phyloP scores from a whole-genome alignment of 495 filamentous ascomycete genomes.

The Hypoxylon lienhwacheense region DNA sequence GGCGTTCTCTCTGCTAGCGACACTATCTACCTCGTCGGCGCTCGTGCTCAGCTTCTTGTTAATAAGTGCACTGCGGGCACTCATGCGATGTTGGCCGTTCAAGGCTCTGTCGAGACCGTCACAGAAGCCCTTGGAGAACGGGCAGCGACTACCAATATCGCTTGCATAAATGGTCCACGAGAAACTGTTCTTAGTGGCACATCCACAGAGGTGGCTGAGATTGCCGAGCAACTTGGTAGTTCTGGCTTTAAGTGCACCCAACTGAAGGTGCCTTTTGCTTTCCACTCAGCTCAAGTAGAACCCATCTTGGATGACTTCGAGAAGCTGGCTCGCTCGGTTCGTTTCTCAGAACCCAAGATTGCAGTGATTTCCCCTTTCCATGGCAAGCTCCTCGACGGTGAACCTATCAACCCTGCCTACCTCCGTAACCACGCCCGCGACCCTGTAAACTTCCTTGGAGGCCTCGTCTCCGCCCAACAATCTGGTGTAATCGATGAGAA shows the following conservation, averaged over 20 bases:
- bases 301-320: conserved; percentile 70
- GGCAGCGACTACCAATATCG: conserved; percentile 45
- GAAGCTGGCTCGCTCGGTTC: conserved; percentile 57
- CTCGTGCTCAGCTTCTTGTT: conserved; percentile 73
- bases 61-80: conserved; percentile 70
- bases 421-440: conserved; percentile 68
- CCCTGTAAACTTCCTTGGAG: conserved; percentile 72
- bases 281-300: conserved; percentile 82
- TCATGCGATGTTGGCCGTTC: conserved; percentile 68
- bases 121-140: conserved; percentile 45
- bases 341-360: conserved; percentile 63
- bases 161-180: conserved; percentile 63
- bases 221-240: conserved; percentile 60
- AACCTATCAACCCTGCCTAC: conserved; percentile 61
- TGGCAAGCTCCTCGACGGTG: conserved; percentile 59
- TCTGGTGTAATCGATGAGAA: conserved; percentile 54
- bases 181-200: conserved; percentile 66
- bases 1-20: conserved; percentile 79
- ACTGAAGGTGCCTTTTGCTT: conserved; percentile 75
- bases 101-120: conserved; percentile 47
- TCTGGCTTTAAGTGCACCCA: conserved; percentile 67
- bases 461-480: conserved; percentile 58
- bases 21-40: conserved; percentile 77
- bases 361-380: conserved; percentile 72
- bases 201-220: conserved; percentile 52